A percentile compares a stretch with the other conserved stretches of the same genome.
These are phyloP conservation scores for Colletotrichum nymphaeae DNA, from an alignment of 2,329 filamentous ascomycete genomes.

Conservation along the genomic window DNA sequence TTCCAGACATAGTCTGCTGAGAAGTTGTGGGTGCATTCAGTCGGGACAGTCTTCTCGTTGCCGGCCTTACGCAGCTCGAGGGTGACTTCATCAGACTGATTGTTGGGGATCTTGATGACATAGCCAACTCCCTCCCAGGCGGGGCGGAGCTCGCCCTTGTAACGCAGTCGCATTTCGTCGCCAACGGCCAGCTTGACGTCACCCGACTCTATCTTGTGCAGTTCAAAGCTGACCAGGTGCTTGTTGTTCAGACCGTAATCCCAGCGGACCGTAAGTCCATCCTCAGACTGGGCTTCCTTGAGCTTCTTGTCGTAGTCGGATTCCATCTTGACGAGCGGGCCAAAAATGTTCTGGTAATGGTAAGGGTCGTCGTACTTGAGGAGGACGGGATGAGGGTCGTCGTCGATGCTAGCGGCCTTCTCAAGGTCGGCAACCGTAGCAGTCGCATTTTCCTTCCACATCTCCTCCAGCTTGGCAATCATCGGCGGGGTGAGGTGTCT, in stretches of 20 bases:
- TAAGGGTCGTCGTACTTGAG: conserved; percentile 97
- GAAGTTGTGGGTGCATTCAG: conserved; percentile 97
- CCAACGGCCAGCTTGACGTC: conserved; percentile 98
- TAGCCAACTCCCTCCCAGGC: conserved; percentile 99
- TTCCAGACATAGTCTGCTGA: conserved; percentile 99
- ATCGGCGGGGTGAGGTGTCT: conserved; percentile 93
- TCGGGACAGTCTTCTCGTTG: conserved; percentile 95
- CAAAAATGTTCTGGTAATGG: conserved; percentile 99
- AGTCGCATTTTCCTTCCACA: conserved; percentile 95
- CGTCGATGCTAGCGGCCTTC: conserved; percentile 90
- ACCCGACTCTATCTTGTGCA: conserved; percentile 96
- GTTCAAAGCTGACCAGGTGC: conserved; percentile 92
- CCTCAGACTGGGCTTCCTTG: conserved; percentile 97
- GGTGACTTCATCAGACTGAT: conserved; percentile 96
- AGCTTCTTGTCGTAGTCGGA: conserved; percentile 99
- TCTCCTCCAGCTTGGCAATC: conserved; percentile 95
- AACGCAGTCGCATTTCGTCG: conserved; percentile 97
- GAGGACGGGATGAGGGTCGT: conserved; percentile 92
- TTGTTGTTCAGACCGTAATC: conserved; percentile 97
- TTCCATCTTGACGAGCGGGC: conserved; percentile 97
- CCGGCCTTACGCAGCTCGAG: conserved; percentile 94
- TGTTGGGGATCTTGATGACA: conserved; percentile 99
- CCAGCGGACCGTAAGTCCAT: conserved; percentile 94
- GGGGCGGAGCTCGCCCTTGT: conserved; percentile 91
- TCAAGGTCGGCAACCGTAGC: conserved; percentile 93